Evolutionary conservation across 495 filamentous ascomycete genomes (phyloP).

Genomic region (Daldinia bambusicola): DNA sequence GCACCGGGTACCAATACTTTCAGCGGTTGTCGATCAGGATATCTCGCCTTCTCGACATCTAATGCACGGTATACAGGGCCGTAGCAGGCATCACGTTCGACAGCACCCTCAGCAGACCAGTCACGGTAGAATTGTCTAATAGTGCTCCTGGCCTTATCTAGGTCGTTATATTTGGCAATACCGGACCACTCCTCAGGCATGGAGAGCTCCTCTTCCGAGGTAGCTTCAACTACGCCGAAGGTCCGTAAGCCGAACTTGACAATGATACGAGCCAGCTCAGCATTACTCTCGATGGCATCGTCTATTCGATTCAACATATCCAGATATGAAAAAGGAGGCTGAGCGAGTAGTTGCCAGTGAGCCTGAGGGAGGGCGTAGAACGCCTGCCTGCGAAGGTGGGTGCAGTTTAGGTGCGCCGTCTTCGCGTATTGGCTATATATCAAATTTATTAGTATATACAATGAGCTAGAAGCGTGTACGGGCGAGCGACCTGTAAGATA

Average conservation of each 20-base stretch:
- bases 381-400: conserved; percentile 85
- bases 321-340: conserved; percentile 82
- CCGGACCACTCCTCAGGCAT: conserved; percentile 68
- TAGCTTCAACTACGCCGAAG: conserved; percentile 62
- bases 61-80: conserved; percentile 74
- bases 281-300: conserved; percentile 88
- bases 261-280: conserved; percentile 82
- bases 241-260: conserved; percentile 70
- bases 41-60: conserved; percentile 60
- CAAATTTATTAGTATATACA: conserved; percentile 24
- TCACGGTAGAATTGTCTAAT: conserved; percentile 94
- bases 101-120: conserved; percentile 82
- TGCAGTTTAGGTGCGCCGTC: conserved; percentile 83
- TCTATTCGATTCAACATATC: conserved; percentile 81
- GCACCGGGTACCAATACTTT: conserved; percentile 82
- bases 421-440: conserved; percentile 79
- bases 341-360: conserved; percentile 83
- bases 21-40: conserved; percentile 44
- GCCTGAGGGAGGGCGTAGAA: conserved; percentile 89
- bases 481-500: conserved; percentile 22
- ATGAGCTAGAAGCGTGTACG: conserved; percentile 9
- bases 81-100: conserved; percentile 80
- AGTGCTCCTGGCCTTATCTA: conserved; percentile 91
- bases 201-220: conserved; percentile 34
- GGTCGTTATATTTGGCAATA: conserved; percentile 71